phyloP scores from a whole-genome alignment of 2,329 filamentous ascomycete species.

The Penicillium sp. region DNA sequence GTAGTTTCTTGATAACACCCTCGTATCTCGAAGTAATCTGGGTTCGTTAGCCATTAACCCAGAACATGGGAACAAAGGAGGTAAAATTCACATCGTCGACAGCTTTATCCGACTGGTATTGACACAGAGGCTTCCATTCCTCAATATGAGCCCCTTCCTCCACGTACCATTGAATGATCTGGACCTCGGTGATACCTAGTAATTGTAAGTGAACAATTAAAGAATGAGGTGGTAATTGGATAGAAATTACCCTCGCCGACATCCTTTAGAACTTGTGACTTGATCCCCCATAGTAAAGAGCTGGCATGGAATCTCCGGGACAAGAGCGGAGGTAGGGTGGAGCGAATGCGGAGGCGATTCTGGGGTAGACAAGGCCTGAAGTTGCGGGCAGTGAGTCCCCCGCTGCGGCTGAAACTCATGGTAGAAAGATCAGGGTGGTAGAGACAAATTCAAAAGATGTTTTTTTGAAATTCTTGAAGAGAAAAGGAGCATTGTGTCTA shows the following conservation, averaged over 20 bases:
- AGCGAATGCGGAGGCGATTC: constrained; percentile 29
- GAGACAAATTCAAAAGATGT: background rate
- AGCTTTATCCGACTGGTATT: constrained; percentile 98
- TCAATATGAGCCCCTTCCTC: constrained; percentile 92
- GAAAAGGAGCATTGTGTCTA: constrained; percentile 17
- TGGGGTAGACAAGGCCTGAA: constrained; percentile 29
- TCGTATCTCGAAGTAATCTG: constrained; percentile 96
- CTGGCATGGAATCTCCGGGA: constrained; percentile 40
- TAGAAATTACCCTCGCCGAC: constrained; percentile 42
- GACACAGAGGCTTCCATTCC: constrained; percentile 96
- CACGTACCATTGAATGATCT: constrained; percentile 99
- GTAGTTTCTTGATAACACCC: constrained; percentile 91
- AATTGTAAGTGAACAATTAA: constrained; percentile 19
- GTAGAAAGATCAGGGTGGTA: constrained; percentile 2
- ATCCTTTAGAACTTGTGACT: constrained; percentile 45
- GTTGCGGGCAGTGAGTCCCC: constrained; percentile 30
- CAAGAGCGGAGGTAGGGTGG: constrained; percentile 23
- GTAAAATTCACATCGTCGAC: constrained; percentile 53
- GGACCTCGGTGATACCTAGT: constrained; percentile 94
- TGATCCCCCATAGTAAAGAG: constrained; percentile 35
- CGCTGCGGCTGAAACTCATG: constrained; percentile 36
- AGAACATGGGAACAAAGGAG: constrained; percentile 3
- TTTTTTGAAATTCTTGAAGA: constrained; percentile 1
- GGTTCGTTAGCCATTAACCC: constrained; percentile 43
- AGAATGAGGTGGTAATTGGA: background rate